Conservation (phyloP, 257 asterid genomes). For the Gentiana macrophylla region DNA sequence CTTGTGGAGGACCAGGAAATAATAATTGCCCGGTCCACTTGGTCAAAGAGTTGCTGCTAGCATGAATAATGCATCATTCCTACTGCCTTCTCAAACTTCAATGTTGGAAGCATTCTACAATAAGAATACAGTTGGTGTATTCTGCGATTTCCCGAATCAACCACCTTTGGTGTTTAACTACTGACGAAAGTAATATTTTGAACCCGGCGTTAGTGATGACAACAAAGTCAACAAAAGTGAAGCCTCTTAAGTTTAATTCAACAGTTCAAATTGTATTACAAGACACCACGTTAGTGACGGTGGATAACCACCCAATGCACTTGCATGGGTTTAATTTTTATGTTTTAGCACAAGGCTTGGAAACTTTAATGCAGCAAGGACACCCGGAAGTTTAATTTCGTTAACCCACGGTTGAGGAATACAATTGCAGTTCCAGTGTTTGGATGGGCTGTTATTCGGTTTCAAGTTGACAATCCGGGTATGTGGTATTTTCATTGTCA, state of each 20-base stretch:
- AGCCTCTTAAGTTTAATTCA: background rate
- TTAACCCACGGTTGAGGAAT: background rate
- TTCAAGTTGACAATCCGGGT: constrained; percentile 2
- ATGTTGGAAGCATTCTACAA: background rate
- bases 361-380: background rate
- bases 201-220: background rate
- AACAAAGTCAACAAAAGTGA: constrained; percentile 1
- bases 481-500: background rate
- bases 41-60: too few relatives aligned
- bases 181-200: background rate
- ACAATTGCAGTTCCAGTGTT: background rate
- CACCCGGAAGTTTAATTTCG: background rate
- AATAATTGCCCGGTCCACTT: too few relatives aligned
- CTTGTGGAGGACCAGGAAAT: background rate
- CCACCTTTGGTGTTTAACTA: background rate
- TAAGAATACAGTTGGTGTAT: background rate
- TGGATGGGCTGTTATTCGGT: constrained; percentile 2
- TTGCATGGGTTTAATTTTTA: constrained; percentile 3
- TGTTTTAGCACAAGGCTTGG: constrained; percentile 4
- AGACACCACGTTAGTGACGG: background rate
- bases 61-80: constrained; percentile 3
- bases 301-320: background rate
- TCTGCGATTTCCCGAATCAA: background rate
- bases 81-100: background rate
- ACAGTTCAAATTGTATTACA: constrained; percentile 5